A percentile compares a stretch with the other conserved stretches of the same genome.
These are phyloP conservation scores for Arthrobotrys musiformis DNA, from an alignment of 2,329 filamentous ascomycete species.

Conservation along the genomic window DNA sequence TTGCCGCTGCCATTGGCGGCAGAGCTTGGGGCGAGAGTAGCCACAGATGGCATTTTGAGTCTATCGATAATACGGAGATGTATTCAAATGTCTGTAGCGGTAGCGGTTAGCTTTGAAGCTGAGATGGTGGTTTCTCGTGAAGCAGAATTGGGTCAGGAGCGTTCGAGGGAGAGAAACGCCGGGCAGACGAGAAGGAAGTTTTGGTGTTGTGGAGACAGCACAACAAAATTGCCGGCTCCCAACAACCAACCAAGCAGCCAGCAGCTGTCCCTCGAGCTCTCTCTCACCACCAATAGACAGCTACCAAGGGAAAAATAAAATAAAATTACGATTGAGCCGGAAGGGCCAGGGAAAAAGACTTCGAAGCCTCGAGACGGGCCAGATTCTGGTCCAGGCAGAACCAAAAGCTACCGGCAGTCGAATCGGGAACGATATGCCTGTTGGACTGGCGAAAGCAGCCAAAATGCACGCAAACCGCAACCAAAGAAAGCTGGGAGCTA, in stretches of 20 bases:
- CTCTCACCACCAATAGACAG: not conserved
- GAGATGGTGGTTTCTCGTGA: not conserved
- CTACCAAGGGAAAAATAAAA: not conserved
- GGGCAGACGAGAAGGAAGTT: conserved; percentile 68
- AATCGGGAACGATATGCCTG: conserved; percentile 15
- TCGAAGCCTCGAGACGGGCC: not conserved
- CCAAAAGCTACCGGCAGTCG: conserved; percentile 6
- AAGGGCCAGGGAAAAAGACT: not conserved
- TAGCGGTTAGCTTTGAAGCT: conserved; percentile 13
- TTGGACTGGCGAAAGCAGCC: conserved; percentile 33
- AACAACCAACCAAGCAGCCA: conserved; percentile 32
- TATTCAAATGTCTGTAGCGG: conserved; percentile 18
- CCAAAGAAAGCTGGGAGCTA: conserved; percentile 9
- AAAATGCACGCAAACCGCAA: conserved; percentile 43
- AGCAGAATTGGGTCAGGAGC: conserved; percentile 2
- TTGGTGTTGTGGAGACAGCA: conserved; percentile 41
- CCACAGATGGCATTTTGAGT: conserved; percentile 45
- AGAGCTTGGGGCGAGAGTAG: conserved; percentile 57
- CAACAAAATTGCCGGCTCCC: conserved; percentile 42
- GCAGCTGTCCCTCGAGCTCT: not conserved
- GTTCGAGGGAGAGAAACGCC: conserved; percentile 39
- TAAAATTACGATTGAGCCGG: not conserved
- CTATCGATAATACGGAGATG: not conserved
- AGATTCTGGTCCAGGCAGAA: not conserved
- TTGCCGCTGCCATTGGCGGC: conserved; percentile 59